phyloP scores from a whole-genome alignment of 306 rosid species.

The Mimosa bimucronata region DNA sequence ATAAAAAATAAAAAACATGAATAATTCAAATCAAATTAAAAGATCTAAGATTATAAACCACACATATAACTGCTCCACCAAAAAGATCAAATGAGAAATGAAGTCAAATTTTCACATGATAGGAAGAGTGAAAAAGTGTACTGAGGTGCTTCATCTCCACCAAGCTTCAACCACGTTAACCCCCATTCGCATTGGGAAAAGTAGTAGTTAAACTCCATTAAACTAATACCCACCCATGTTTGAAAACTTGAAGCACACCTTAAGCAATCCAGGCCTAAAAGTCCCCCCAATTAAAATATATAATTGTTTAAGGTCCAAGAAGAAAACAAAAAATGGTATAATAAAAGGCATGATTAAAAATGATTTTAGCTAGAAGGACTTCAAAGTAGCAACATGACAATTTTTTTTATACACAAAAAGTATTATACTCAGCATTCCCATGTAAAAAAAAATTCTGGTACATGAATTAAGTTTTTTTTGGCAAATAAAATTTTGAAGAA shows the following conservation, averaged over 20 bases:
- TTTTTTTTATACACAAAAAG: too few relatives aligned
- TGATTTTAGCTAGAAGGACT: too few relatives aligned
- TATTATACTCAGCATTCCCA: too few relatives aligned
- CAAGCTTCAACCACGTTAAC: slow-evolving; percentile 2
- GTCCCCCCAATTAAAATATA: not conserved
- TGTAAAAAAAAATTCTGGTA: too few relatives aligned
- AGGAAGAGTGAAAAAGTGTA: not conserved
- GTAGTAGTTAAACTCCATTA: slow-evolving; percentile 41
- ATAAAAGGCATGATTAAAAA: too few relatives aligned
- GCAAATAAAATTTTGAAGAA: too few relatives aligned
- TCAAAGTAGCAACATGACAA: too few relatives aligned
- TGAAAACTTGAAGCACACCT: slow-evolving; percentile 35
- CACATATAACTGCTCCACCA: slow-evolving; percentile 48
- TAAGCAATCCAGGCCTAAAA: not conserved
- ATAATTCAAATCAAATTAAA: not conserved
- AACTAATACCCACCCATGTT: slow-evolving; percentile 56
- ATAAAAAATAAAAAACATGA: not conserved
- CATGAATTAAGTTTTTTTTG: too few relatives aligned
- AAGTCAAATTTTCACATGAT: slow-evolving; percentile 31
- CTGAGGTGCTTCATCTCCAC: not conserved
- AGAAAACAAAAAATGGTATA: not conserved
- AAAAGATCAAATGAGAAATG: not conserved
- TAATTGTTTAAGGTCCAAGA: not conserved
- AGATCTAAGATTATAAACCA: not conserved
- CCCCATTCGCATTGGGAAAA: not conserved